Evolutionary conservation across 2,329 filamentous ascomycete species (phyloP).

Genomic region (Fusarium sp.): DNA sequence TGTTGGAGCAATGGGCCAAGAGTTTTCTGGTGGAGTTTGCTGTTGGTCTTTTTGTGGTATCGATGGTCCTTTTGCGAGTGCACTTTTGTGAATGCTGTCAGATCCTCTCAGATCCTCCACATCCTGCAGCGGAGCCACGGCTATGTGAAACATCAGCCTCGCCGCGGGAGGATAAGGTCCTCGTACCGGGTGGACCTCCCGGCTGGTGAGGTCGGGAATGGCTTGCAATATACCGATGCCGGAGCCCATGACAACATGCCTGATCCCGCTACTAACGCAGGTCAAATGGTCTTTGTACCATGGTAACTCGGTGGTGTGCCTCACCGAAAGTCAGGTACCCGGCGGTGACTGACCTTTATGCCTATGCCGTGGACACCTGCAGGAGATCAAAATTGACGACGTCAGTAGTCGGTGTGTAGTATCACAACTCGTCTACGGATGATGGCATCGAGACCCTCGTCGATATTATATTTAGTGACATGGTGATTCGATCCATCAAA

Average conservation of each 20-base stretch:
- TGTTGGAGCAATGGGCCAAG: conserved; percentile 6
- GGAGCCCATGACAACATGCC: conserved; percentile 25
- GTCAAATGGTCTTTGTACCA: conserved; percentile 15
- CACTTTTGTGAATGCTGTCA: neutral
- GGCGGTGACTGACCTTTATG: conserved; percentile 7
- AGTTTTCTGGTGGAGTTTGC: neutral
- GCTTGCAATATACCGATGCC: conserved; percentile 7
- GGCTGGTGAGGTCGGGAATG: neutral
- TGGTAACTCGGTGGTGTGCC: neutral
- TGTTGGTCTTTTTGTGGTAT: conserved; percentile 16
- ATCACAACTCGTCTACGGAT: neutral
- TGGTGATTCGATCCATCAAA: neutral
- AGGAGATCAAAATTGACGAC: neutral
- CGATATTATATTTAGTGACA: neutral
- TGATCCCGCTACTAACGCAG: neutral
- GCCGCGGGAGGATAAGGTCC: neutral
- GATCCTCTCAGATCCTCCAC: neutral
- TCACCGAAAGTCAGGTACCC: conserved; percentile 8
- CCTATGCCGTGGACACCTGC: neutral
- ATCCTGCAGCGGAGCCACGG: conserved; percentile 6
- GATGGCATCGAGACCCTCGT: neutral
- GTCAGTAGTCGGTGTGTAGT: neutral
- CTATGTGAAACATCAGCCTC: conserved; percentile 3
- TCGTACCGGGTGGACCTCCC: conserved; percentile 12
- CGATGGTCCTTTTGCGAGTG: conserved; percentile 1